A percentile compares a stretch with the other conserved stretches of the same genome.
These are phyloP conservation scores for Auricularia heimuer DNA, from an alignment of 768 basidiomycete species.

Conservation along the genomic window DNA sequence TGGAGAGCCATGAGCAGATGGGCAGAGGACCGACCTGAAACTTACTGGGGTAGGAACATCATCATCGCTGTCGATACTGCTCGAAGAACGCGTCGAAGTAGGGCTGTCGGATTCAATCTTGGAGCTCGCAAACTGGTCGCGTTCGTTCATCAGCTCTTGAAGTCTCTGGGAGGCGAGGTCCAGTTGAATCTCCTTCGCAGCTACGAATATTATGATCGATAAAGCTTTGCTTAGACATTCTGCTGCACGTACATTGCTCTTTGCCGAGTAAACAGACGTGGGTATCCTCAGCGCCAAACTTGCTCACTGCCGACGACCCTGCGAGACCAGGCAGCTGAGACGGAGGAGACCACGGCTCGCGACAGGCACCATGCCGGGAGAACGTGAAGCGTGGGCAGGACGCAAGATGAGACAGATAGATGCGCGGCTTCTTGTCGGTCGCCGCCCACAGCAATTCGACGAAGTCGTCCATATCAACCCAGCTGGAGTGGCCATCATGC, in stretches of 20 bases:
- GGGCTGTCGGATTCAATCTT: conserved; percentile 14
- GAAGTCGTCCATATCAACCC: conserved; percentile 78
- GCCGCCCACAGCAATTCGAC: conserved; percentile 65
- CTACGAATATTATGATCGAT: conserved; percentile 23
- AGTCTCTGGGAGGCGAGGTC: conserved; percentile 47
- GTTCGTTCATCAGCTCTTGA: conserved; percentile 29
- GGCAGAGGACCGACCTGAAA: background rate
- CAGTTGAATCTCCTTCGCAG: conserved; percentile 57
- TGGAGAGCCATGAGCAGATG: background rate
- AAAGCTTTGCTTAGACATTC: conserved; percentile 4
- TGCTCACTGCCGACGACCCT: conserved; percentile 31
- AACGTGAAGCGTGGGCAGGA: conserved; percentile 77
- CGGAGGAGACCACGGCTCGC: conserved; percentile 1
- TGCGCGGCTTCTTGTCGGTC: conserved; percentile 36
- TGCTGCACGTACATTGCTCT: conserved; percentile 47
- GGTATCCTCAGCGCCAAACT: conserved; percentile 79
- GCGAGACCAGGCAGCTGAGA: conserved; percentile 1
- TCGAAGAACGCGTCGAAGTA: conserved; percentile 8
- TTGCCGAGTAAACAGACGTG: conserved; percentile 74
- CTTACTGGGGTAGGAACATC: conserved; percentile 5
- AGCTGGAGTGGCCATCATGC: conserved; percentile 38
- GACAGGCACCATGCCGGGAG: conserved; percentile 43
- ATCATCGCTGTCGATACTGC: background rate
- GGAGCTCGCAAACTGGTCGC: conserved; percentile 1
- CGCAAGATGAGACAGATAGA: conserved; percentile 65